Evolutionary conservation across 2,329 filamentous ascomycete genomes (phyloP).

Genomic region (Beauveria sp.): DNA sequence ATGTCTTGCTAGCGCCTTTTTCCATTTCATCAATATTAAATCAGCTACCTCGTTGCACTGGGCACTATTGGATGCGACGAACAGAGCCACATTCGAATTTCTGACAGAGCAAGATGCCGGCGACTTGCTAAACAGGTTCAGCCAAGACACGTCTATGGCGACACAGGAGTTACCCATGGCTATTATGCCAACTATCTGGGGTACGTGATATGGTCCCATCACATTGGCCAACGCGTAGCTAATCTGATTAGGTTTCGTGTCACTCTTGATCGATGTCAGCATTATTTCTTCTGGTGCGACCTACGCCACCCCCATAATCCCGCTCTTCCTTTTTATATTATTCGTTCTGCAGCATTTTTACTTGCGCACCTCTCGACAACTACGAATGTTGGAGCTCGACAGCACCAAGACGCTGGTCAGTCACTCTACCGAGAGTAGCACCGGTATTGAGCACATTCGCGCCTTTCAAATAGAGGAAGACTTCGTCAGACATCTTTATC

Average conservation of each 20-base stretch:
- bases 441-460: slow-evolving; percentile 39
- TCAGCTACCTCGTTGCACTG: neutral
- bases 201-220: neutral
- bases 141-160: slow-evolving; percentile 21
- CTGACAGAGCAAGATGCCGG: slow-evolving; percentile 13
- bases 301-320: slow-evolving; percentile 23
- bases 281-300: slow-evolving; percentile 18
- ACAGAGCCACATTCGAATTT: slow-evolving; percentile 13
- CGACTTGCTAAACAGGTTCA: slow-evolving; percentile 16
- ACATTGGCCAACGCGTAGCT: too few species aligned
- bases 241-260: neutral
- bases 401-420: slow-evolving; percentile 26
- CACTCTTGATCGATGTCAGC: slow-evolving; percentile 13
- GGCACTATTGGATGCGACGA: neutral
- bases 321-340: slow-evolving; percentile 18
- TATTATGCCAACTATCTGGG: slow-evolving; percentile 15
- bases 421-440: slow-evolving; percentile 34
- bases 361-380: slow-evolving; percentile 28
- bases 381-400: slow-evolving; percentile 29
- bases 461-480: slow-evolving; percentile 44
- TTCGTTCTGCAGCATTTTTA: slow-evolving; percentile 26
- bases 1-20: neutral
- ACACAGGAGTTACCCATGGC: slow-evolving; percentile 18
- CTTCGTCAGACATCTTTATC: slow-evolving; percentile 34
- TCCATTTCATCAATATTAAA: neutral